Evolutionary conservation across 164 flowering plant genomes (phyloP), one percentile per base, ranked within the genome.

Genomic region (Saururus chinensis): DNA sequence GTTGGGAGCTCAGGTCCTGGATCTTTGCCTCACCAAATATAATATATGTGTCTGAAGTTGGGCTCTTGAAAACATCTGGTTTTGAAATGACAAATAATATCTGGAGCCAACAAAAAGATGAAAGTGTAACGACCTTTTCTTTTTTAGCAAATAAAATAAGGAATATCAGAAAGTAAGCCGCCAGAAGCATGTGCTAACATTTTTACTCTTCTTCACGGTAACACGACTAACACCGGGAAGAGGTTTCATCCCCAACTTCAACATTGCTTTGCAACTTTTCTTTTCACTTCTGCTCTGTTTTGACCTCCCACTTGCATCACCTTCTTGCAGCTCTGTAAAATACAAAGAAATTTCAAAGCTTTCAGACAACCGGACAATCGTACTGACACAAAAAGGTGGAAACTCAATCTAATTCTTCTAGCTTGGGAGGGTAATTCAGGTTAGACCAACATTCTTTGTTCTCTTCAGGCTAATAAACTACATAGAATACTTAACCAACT

Each of bases 221-320:
- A 75, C 78, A 53, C 75, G 75, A 62, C 68, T 75, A 20, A 72
- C 75, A 51, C 78, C 75, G 9, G 72, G 67, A 53, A 71, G 61
- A 40, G 78, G 68, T 64, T 75, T 75, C 78, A 75, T 75, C 42
- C 78, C 78, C 35, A 75, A 75, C 73, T 75, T 75, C 51, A 75
- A 51, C 77, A 75, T 71, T 12, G 77, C 77, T 60, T 71, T 75
- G 35, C 77, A 75, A 66, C 77, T 75, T 65, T 71, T 71, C 62
- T 71, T 71, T 55, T 75, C 78, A 19, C 72, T 75, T 64, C 73
- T 69, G 58, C 75, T 75, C 71, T 75, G 78, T 69, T 75, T 75
- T 64, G 73, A 72, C 70, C 71, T 66, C 20, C 75, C 75, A 61
- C 57, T 61, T 60, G 66, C 75, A 74, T 74, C 72, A 19, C 68